Conservation (phyloP, 495 filamentous ascomycete genomes). For the Aspergillus heteromorphus region DNA sequence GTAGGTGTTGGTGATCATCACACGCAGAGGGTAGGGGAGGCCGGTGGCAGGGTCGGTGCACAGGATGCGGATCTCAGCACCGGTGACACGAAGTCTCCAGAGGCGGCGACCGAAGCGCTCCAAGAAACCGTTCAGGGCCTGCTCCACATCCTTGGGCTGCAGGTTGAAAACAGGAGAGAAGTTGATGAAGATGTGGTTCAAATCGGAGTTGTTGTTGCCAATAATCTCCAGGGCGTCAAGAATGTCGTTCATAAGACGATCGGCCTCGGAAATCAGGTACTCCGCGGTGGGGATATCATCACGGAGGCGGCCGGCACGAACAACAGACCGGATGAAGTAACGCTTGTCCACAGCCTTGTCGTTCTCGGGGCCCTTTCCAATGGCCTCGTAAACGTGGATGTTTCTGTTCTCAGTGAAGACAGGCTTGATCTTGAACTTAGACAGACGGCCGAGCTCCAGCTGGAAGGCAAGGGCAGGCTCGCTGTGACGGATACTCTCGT, state of each 20-base stretch:
- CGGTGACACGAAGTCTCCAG: conserved; percentile 94
- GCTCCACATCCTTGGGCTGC: conserved; percentile 82
- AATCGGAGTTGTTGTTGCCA: conserved; percentile 97
- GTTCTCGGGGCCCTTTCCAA: conserved; percentile 87
- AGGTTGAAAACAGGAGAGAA: conserved; percentile 95
- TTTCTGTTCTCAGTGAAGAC: conserved; percentile 98
- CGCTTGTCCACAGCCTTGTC: conserved; percentile 73
- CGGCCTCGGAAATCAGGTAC: conserved; percentile 95
- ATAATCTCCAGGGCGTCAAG: conserved; percentile 96
- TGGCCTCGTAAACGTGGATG: conserved; percentile 96
- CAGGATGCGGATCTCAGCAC: conserved; percentile 96
- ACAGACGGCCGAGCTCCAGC: conserved; percentile 85
- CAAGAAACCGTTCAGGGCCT: conserved; percentile 90
- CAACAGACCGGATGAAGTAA: conserved; percentile 94
- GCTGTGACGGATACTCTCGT: conserved; percentile 91
- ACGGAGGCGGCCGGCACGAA: conserved; percentile 84
- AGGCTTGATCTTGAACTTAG: conserved; percentile 95
- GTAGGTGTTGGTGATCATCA: conserved; percentile 96
- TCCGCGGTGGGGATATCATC: conserved; percentile 97
- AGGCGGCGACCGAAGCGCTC: conserved; percentile 92
- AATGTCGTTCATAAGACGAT: conserved; percentile 95
- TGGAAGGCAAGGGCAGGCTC: conserved; percentile 98
- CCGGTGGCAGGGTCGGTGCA: conserved; percentile 86
- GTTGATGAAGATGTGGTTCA: conserved; percentile 99
- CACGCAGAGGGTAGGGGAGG: conserved; percentile 85